Evolutionary conservation across 1,284 basidiomycete species (phyloP), one percentile per base, ranked within the genome.

Genomic region (Tranzscheliella williamsii): DNA sequence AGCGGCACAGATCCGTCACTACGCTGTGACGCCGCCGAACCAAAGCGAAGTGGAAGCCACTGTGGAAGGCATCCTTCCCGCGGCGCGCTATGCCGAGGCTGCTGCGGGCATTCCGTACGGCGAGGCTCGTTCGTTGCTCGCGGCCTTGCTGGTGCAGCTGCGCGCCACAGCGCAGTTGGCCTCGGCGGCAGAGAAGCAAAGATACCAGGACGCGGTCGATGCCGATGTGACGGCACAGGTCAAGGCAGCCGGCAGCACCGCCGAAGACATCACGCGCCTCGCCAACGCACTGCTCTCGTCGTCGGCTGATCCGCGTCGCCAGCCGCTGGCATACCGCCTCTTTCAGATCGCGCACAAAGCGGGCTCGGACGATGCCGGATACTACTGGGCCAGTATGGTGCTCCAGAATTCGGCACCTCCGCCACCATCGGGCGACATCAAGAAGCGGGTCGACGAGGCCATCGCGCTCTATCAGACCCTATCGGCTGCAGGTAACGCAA

Each of bases 381-480:
- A 67, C 36, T 69, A 40, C 27, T 72, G 66, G 66, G 69, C 69
- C 5, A 66, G 56, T 30, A 72, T 69, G 69, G 61, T 72, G 4
- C 44, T 69, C 20, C 58, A 66, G 22, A 68, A 68, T 29, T 40
- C 64, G 0, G 48, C 62, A 1, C 52, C 53, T 11, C 43, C 60
- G 3, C 40, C 51, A 11, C 52, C 57, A 0, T 45, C 51, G 1
- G 55, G 57, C 4, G 40, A 48, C 29, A 2, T 24, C 4, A 48
- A 47, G 9, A 42, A 33, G 4, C 46, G 57, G 29, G 46, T 49
- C 4, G 42, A 66, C 20, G 52, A 55, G 20, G 69, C 66, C 4
- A 11, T 69, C 32, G 34, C 35, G 9, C 32, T 64, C 18, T 72
- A 72, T 30, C 54, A 61, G 24, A 26, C 45, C 22, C 61, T 72